These are phyloP conservation scores for Drechslera avenae DNA, from an alignment of 2,329 filamentous ascomycete genomes.

Conservation along the genomic window DNA sequence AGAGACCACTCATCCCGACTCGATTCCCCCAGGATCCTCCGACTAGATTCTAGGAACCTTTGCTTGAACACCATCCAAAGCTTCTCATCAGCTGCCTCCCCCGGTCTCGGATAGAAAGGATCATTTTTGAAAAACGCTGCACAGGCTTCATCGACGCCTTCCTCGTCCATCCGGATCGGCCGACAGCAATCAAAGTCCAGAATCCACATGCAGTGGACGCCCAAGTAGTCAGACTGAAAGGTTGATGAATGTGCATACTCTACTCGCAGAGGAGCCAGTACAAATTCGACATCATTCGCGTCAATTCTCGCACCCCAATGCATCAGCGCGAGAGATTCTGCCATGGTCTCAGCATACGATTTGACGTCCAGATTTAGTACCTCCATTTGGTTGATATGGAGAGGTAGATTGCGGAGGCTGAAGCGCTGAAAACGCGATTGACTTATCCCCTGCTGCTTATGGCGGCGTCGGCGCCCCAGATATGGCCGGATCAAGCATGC, in stretches of 20 bases:
- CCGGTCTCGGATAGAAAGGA: slow-evolving; percentile 54
- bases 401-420: slow-evolving; percentile 52
- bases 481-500: slow-evolving; percentile 59
- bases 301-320: slow-evolving; percentile 58
- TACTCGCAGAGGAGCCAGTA: slow-evolving; percentile 47
- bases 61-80: slow-evolving; percentile 2
- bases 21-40: neutral
- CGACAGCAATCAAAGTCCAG: slow-evolving; percentile 67
- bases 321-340: slow-evolving; percentile 56
- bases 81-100: slow-evolving; percentile 10
- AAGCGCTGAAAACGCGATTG: slow-evolving; percentile 37
- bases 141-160: slow-evolving; percentile 52
- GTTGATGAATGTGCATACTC: neutral
- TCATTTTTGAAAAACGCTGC: slow-evolving; percentile 57
- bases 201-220: slow-evolving; percentile 34
- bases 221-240: slow-evolving; percentile 10
- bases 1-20: neutral
- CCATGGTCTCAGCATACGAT: slow-evolving; percentile 55
- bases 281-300: slow-evolving; percentile 62
- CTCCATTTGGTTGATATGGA: slow-evolving; percentile 59
- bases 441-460: slow-evolving; percentile 4
- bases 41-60: neutral
- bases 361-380: slow-evolving; percentile 44
- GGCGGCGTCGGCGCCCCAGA: slow-evolving; percentile 49
- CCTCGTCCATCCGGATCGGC: slow-evolving; percentile 46